A percentile compares a stretch with the other conserved stretches of the same genome.
phyloP scores from a whole-genome alignment of 1,284 basidiomycete genomes.

The Ceratobasidium sp. region DNA sequence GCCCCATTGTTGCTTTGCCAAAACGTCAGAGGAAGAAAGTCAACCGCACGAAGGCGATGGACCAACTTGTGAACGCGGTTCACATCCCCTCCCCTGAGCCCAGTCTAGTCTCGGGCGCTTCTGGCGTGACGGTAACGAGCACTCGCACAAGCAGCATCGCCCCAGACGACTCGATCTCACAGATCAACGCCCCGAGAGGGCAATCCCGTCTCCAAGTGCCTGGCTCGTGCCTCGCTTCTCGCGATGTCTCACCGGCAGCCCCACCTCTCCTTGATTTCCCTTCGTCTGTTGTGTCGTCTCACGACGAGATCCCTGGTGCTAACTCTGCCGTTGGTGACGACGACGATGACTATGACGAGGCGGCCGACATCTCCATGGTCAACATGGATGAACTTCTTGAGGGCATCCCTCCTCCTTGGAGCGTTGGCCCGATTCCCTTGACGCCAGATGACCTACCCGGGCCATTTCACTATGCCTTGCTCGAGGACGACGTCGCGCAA shows the following conservation, averaged over 20 bases:
- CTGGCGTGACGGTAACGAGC: neutral
- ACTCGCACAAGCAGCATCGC: neutral
- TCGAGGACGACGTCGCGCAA: neutral
- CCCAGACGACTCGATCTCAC: neutral
- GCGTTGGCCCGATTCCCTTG: neutral
- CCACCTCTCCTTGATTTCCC: slow-evolving; percentile 7
- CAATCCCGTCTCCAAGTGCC: neutral
- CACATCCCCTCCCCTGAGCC: neutral
- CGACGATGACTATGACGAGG: neutral
- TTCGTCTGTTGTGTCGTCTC: neutral
- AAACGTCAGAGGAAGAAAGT: neutral
- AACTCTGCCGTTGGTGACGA: neutral
- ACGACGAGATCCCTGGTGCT: neutral
- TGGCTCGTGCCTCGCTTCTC: neutral
- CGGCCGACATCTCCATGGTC: neutral
- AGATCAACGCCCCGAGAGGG: neutral
- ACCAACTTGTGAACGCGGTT: neutral
- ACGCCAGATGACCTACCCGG: neutral
- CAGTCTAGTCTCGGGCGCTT: neutral
- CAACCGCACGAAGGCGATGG: neutral
- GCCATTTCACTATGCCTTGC: neutral
- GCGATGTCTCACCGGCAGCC: neutral
- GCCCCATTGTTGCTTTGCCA: neutral
- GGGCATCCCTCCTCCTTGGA: neutral
- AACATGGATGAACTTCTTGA: neutral